Evolutionary conservation across 352 stramenopile species (phyloP).

Genomic region (Blastocystis hominis): DNA sequence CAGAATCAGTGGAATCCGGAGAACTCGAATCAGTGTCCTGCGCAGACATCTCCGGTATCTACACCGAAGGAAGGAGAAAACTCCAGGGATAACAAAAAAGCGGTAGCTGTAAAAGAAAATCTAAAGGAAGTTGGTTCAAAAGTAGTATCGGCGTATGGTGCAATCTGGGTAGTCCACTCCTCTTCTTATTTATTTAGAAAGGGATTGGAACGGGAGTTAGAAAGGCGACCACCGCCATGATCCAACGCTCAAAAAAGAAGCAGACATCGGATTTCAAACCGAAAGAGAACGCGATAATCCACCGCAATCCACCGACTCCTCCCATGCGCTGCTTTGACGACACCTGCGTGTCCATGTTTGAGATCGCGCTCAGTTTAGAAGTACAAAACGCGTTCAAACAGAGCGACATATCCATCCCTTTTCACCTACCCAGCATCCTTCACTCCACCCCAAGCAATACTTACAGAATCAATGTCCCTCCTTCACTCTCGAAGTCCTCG

Average conservation of each 20-base stretch:
- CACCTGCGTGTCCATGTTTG: constrained; percentile 18
- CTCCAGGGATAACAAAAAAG: no score
- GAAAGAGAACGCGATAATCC: not conserved
- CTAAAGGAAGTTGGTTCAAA: not conserved
- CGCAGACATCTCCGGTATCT: no score
- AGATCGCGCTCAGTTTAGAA: constrained; percentile 5
- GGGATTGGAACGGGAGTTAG: not conserved
- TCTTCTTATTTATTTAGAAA: not conserved
- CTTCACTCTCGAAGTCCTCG: not conserved
- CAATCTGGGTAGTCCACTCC: not conserved
- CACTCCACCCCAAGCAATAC: not conserved
- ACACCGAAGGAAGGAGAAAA: no score
- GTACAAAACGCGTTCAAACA: constrained; percentile 53
- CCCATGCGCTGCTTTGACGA: constrained; percentile 36
- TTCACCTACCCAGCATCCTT: not conserved
- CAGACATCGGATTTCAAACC: not conserved
- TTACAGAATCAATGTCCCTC: constrained; percentile 3
- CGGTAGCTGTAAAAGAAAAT: no score
- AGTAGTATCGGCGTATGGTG: not conserved
- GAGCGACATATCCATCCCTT: constrained; percentile 32
- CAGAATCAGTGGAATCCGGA: no score
- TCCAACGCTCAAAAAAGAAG: constrained; percentile 35
- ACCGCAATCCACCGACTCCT: not conserved
- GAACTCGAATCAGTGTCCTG: no score
- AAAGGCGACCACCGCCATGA: not conserved